A percentile compares a stretch with the other conserved stretches of the same genome.
These are phyloP conservation scores for Cylindrodendrum hubeiense DNA, from an alignment of 2,329 filamentous ascomycete species.

Conservation along the genomic window DNA sequence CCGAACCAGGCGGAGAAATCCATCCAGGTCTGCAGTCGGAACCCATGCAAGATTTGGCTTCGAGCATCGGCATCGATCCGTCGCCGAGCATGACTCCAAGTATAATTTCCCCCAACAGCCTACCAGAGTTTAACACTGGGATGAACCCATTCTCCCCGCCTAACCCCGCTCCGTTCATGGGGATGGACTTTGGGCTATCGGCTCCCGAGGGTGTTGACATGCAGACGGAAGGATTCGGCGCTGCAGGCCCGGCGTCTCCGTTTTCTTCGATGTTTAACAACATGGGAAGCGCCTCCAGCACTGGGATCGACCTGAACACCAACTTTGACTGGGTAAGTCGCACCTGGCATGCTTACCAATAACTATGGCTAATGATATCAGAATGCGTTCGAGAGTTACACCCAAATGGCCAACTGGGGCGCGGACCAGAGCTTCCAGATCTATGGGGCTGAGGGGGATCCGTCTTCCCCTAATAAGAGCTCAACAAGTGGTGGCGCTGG, in stretches of 20 bases:
- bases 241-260: conserved; percentile 54
- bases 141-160: conserved; percentile 51
- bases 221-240: conserved; percentile 47
- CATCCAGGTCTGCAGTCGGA: conserved; percentile 33
- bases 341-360: neutral
- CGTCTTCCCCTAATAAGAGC: conserved; percentile 44
- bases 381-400: conserved; percentile 69
- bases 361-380: conserved; percentile 48
- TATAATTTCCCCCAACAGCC: conserved; percentile 41
- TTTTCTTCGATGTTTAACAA: conserved; percentile 67
- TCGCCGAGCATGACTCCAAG: conserved; percentile 43
- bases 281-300: conserved; percentile 47
- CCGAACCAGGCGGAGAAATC: conserved; percentile 26
- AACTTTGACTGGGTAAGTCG: conserved; percentile 71
- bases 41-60: conserved; percentile 42
- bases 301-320: conserved; percentile 57
- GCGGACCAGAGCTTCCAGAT: conserved; percentile 65
- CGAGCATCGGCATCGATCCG: conserved; percentile 56
- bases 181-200: conserved; percentile 58
- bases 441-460: conserved; percentile 52
- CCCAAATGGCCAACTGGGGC: conserved; percentile 66
- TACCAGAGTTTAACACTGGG: conserved; percentile 43
- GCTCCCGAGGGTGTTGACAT: conserved; percentile 48
- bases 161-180: conserved; percentile 55
- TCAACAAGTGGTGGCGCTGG: conserved; percentile 39